These are phyloP conservation scores for Picea sitchensis DNA, from an alignment of 75 land plant genomes.

Conservation along the genomic window DNA sequence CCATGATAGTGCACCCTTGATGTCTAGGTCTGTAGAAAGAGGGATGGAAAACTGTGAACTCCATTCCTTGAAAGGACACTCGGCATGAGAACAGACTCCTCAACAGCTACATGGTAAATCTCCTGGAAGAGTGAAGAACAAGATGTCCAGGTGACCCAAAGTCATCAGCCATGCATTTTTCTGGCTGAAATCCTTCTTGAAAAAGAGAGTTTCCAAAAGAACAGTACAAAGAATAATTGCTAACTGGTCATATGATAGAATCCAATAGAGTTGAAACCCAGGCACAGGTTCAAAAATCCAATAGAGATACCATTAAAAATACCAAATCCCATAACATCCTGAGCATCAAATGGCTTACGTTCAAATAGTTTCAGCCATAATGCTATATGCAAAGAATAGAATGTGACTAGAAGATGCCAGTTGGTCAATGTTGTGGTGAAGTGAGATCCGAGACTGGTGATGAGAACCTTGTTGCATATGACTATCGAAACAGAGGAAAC, in stretches of 20 bases:
- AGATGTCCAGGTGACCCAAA: too few species aligned
- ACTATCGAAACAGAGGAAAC: conserved; percentile 67
- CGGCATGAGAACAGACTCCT: too few species aligned
- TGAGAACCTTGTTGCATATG: conserved; percentile 21
- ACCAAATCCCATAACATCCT: conserved; percentile 73
- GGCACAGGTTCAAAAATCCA: conserved; percentile 70
- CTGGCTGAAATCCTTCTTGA: too few species aligned
- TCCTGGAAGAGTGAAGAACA: too few species aligned
- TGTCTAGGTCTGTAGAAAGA: too few species aligned
- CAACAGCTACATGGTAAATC: too few species aligned
- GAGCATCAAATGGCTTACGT: conserved; percentile 77
- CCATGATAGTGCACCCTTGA: too few species aligned
- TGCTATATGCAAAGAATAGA: conserved; percentile 55
- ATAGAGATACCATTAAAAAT: conserved; percentile 77
- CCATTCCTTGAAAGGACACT: too few species aligned
- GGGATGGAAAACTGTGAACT: too few species aligned
- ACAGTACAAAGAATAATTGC: too few species aligned
- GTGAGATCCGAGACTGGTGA: conserved; percentile 54
- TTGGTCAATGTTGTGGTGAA: conserved; percentile 78
- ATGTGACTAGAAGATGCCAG: conserved; percentile 85
- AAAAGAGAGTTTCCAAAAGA: too few species aligned
- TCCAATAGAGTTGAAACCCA: conserved; percentile 93
- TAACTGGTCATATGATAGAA: conserved; percentile 49
- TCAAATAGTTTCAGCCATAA: conserved; percentile 40
- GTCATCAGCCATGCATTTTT: too few species aligned